phyloP scores from a whole-genome alignment of 495 filamentous ascomycete species.

The Hypomontagnella monticulosa region DNA sequence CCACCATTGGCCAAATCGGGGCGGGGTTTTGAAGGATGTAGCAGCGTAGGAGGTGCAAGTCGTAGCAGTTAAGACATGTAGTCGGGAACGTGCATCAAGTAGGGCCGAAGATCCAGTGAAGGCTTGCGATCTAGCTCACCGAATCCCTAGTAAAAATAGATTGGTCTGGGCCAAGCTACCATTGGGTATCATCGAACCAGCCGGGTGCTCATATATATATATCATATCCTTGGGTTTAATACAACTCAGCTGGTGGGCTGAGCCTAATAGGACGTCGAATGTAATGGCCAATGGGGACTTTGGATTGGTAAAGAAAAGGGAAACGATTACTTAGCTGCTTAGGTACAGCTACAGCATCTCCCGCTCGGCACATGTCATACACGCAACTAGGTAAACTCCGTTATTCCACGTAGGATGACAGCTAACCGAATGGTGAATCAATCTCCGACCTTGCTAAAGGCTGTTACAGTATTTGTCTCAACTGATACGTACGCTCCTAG shows the following conservation, averaged over 20 bases:
- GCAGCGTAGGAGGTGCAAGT: not conserved
- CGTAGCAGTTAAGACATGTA: not conserved
- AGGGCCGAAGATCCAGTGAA: constrained; percentile 4
- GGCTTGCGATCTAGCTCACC: constrained; percentile 14
- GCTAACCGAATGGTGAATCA: constrained; percentile 1
- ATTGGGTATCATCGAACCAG: constrained; percentile 12
- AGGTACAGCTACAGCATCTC: constrained; percentile 1
- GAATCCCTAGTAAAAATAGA: constrained; percentile 11
- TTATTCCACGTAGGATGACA: not conserved
- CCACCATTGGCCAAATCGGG: not conserved
- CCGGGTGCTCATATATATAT: no score
- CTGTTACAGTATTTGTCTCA: not conserved
- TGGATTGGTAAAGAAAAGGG: not conserved
- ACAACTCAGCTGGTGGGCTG: not conserved
- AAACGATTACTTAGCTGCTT: not conserved
- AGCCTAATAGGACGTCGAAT: constrained; percentile 7
- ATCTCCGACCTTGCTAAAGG: constrained; percentile 16
- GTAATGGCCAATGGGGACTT: constrained; percentile 9
- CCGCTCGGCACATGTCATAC: constrained; percentile 14
- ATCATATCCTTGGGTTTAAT: no score
- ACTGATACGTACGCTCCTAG: constrained; percentile 3
- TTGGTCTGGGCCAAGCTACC: constrained; percentile 15
- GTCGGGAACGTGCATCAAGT: constrained; percentile 7
- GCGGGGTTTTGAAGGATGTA: constrained; percentile 11
- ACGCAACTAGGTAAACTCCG: not conserved